These are phyloP conservation scores for Yarrowia sp. DNA, from an alignment of 805 yeast genomes.

Conservation along the genomic window DNA sequence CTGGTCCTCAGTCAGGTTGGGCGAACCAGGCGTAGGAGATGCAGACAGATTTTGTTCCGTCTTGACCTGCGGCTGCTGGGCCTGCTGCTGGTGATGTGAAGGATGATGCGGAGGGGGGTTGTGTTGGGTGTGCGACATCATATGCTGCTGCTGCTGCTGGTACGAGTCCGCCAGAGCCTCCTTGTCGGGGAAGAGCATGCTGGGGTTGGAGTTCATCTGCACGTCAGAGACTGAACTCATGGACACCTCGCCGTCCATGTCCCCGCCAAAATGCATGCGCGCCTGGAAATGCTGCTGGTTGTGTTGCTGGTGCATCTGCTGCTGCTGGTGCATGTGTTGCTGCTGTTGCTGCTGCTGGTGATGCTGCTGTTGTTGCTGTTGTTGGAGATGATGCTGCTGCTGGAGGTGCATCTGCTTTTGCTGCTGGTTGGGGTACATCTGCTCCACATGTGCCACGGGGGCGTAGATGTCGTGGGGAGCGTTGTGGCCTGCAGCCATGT, in stretches of 20 bases:
- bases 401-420: constrained; percentile 1
- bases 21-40: constrained; percentile 15
- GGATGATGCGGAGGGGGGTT: constrained; percentile 26
- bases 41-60: constrained; percentile 10
- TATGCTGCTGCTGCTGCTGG: constrained; percentile 22
- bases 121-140: not conserved
- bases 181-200: constrained; percentile 22
- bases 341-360: constrained; percentile 1
- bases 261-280: constrained; percentile 17
- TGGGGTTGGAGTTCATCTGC: constrained; percentile 22
- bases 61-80: constrained; percentile 44
- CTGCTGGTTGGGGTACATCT: constrained; percentile 8
- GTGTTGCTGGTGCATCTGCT: not conserved
- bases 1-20: constrained; percentile 39
- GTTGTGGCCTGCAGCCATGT: not conserved
- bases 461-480: constrained; percentile 21
- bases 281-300: constrained; percentile 1
- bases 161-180: constrained; percentile 7
- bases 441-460: constrained; percentile 7
- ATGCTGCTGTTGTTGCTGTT: constrained; percentile 13
- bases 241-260: constrained; percentile 17
- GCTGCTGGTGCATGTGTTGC: constrained; percentile 4
- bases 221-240: not conserved
- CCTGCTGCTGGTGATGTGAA: constrained; percentile 25
- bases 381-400: constrained; percentile 5